Evolutionary conservation across 306 rosid genomes (phyloP).

Genomic region (Rubus parviflorus): DNA sequence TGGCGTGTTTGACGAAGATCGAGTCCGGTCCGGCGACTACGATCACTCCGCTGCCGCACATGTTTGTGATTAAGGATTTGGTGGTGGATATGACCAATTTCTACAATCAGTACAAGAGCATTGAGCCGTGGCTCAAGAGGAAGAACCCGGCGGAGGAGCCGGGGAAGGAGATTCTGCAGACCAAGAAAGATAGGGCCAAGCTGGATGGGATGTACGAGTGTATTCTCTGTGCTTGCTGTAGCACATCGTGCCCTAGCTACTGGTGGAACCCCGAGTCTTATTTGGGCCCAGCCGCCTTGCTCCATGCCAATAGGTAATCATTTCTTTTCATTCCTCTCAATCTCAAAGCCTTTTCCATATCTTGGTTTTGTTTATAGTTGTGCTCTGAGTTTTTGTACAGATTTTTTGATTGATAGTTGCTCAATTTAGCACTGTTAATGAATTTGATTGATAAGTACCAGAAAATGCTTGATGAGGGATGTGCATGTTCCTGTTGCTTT

Average conservation of each 20-base stretch:
- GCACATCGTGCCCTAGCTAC: slow-evolving; percentile 98
- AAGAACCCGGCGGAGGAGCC: slow-evolving; percentile 56
- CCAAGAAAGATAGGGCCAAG: slow-evolving; percentile 83
- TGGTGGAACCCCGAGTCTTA: slow-evolving; percentile 99
- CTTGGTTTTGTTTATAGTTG: no score
- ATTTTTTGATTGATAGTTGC: not conserved
- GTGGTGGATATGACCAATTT: slow-evolving; percentile 97
- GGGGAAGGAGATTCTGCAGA: slow-evolving; percentile 81
- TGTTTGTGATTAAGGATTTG: slow-evolving; percentile 91
- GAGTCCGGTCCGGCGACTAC: slow-evolving; percentile 23
- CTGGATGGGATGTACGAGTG: slow-evolving; percentile 99
- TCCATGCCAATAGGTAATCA: slow-evolving; percentile 86
- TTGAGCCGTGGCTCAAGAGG: slow-evolving; percentile 97
- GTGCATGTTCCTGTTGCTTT: not conserved
- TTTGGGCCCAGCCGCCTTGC: slow-evolving; percentile 96
- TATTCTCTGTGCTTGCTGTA: slow-evolving; percentile 92
- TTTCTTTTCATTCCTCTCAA: no score
- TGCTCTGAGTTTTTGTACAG: not conserved
- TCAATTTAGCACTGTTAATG: not conserved
- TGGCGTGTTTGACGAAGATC: slow-evolving; percentile 90
- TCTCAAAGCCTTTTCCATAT: not conserved
- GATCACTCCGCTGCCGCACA: slow-evolving; percentile 86
- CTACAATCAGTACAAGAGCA: slow-evolving; percentile 96
- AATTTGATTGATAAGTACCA: not conserved
- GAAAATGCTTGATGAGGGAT: not conserved